Evolutionary conservation across 352 stramenopile species (phyloP), one percentile per base, ranked within the genome.

Genomic region (Blastocystis sp.): DNA sequence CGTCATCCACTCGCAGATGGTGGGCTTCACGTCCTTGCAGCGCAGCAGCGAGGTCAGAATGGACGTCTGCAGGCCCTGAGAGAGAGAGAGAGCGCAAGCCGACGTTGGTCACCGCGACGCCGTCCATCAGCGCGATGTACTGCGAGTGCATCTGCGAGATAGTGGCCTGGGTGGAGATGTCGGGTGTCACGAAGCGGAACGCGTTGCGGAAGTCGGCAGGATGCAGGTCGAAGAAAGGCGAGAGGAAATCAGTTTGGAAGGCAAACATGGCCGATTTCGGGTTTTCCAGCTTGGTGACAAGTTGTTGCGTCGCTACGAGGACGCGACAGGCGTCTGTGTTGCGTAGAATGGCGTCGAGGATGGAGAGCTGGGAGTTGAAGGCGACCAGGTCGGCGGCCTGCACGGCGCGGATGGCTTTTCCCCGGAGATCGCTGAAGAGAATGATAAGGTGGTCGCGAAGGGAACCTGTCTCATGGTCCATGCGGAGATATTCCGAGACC

Each of bases 151-250:
- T 78, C 21, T 11, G 16, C 0, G 56, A 24, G 24, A 78, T 61
- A 0, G 67, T 18, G 21, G 46, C 34, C 16, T 32, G 40, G 4
- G 67, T 46, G 34, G 67, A 59, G 18, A 78, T 44, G 57, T 78
- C 67, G 7, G 42, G 67, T 9, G 24, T 14, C 27, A 78, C 67
- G 32, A 78, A 27, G 4, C 24, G 40, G 1, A 42, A 27, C 27
- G 18, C 42, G 51, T 34, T 29, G 21, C 46, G n/a, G 67, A 78
- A 78, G 6, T 84, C 73, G n/a, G 73, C 49, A 32, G 73, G 73
- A 44, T 84, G 73, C 36, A 84, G 36, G 24, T 54, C 40, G 56
- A 84, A 84, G 24, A 84, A 84, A 6, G 73, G 73, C 9, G 29
- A 27, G 11, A 84, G 59, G 1, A 46, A 84, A 61, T 78, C 67